Evolutionary conservation across 139 green algal genomes (phyloP).

Genomic region (Raphidocelis subcapitata): DNA sequence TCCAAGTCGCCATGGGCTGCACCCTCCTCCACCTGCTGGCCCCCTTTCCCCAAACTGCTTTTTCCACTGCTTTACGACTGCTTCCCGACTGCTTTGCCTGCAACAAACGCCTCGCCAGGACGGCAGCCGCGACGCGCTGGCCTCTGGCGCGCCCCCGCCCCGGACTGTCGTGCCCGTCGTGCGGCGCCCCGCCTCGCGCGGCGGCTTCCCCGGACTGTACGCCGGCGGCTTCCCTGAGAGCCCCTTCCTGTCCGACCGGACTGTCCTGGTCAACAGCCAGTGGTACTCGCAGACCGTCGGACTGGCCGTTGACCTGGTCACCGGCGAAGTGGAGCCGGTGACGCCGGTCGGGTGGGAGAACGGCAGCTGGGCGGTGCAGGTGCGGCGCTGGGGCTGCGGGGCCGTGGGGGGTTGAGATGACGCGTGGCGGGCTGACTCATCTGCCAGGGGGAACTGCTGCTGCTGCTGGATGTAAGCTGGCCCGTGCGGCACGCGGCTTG

Average conservation of each 20-base stretch:
- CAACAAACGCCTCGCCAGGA: too few relatives aligned
- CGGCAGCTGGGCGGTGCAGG: conserved; percentile 41
- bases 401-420: too few relatives aligned
- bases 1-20: too few relatives aligned
- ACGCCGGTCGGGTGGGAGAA: conserved; percentile 28
- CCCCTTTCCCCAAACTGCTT: too few relatives aligned
- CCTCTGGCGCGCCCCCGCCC: not conserved
- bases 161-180: conserved; percentile 4
- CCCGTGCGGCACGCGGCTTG: not conserved
- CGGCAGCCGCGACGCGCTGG: too few relatives aligned
- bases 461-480: not conserved
- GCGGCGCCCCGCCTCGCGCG: conserved; percentile 2
- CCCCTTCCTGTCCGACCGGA: conserved; percentile 26
- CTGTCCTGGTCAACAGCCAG: conserved; percentile 68
- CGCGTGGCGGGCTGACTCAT: too few relatives aligned
- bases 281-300: conserved; percentile 68
- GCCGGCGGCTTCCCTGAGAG: conserved; percentile 30
- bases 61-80: too few relatives aligned
- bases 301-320: conserved; percentile 53
- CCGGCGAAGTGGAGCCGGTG: conserved; percentile 30
- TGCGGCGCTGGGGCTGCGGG: not conserved
- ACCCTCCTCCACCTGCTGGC: too few relatives aligned
- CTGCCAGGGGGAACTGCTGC: not conserved
- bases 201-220: conserved; percentile 59
- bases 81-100: too few relatives aligned